Conservation (phyloP, 1,284 basidiomycete genomes). For the Pyrrhoderma lamaoense region DNA sequence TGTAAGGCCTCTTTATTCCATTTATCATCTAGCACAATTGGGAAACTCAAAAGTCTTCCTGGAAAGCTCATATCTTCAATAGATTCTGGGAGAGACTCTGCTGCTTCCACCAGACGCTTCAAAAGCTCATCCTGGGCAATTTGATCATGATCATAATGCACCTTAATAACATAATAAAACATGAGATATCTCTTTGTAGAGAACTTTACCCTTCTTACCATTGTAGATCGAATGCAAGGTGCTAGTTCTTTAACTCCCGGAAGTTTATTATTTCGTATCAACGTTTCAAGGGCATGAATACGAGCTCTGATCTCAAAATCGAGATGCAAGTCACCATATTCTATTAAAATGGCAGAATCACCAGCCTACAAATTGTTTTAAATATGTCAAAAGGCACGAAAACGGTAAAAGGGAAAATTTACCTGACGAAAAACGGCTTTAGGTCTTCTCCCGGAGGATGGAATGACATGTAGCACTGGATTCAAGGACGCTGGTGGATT, state of each 20-base stretch:
- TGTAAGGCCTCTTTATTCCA: slow-evolving; percentile 50
- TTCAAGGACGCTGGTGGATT: slow-evolving; percentile 19
- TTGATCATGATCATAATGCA: slow-evolving; percentile 41
- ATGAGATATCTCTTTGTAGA: not conserved
- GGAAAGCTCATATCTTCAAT: slow-evolving; percentile 39
- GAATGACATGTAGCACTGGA: slow-evolving; percentile 31
- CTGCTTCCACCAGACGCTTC: slow-evolving; percentile 31
- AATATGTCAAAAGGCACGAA: not conserved
- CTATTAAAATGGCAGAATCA: slow-evolving; percentile 51
- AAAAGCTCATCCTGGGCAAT: slow-evolving; percentile 38
- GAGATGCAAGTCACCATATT: slow-evolving; percentile 45
- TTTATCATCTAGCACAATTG: slow-evolving; percentile 56
- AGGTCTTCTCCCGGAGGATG: slow-evolving; percentile 22
- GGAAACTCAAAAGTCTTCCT: slow-evolving; percentile 49
- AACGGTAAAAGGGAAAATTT: slow-evolving; percentile 5
- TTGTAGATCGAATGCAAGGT: slow-evolving; percentile 52
- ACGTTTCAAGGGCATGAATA: slow-evolving; percentile 48
- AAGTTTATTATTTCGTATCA: slow-evolving; percentile 29
- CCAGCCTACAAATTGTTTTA: slow-evolving; percentile 34
- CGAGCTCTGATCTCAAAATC: slow-evolving; percentile 45
- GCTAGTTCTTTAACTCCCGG: slow-evolving; percentile 38
- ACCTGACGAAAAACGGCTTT: slow-evolving; percentile 41
- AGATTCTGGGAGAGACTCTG: slow-evolving; percentile 33
- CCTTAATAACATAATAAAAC: slow-evolving; percentile 31
- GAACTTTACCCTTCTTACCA: slow-evolving; percentile 30